phyloP scores from a whole-genome alignment of 129 eudicot genomes.

The Smallanthus sonchifolius region DNA sequence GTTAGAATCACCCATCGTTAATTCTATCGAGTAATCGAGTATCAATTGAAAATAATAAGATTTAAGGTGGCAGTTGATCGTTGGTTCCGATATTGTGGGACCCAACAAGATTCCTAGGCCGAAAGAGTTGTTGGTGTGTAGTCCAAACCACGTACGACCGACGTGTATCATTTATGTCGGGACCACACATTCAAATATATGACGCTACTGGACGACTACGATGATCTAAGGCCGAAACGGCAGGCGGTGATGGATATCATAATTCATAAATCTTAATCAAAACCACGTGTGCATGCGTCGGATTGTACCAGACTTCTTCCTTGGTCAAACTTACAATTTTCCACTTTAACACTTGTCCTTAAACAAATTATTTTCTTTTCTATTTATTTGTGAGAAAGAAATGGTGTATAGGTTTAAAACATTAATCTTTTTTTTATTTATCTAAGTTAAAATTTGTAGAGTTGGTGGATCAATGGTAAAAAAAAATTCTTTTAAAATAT shows the following conservation, averaged over 20 bases:
- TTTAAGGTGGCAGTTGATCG: slow-evolving; percentile 26
- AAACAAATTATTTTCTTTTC: too few relatives aligned
- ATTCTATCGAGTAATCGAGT: background rate
- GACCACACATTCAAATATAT: slow-evolving; percentile 21
- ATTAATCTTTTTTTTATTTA: too few relatives aligned
- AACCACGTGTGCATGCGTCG: slow-evolving; percentile 31
- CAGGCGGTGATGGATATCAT: slow-evolving; percentile 34
- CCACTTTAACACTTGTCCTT: too few relatives aligned
- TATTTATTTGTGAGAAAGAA: too few relatives aligned
- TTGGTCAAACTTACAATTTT: slow-evolving; percentile 7
- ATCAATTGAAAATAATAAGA: background rate
- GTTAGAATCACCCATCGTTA: too few relatives aligned
- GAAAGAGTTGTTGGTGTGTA: slow-evolving; percentile 7
- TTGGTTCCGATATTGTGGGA: slow-evolving; percentile 23
- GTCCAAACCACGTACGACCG: slow-evolving; percentile 19
- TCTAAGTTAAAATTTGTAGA: too few relatives aligned
- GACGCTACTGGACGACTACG: slow-evolving; percentile 32
- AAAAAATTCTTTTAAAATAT: too few relatives aligned
- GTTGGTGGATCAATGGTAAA: too few relatives aligned
- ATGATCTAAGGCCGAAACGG: slow-evolving; percentile 36
- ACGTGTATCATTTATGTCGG: slow-evolving; percentile 24
- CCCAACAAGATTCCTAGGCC: slow-evolving; percentile 29
- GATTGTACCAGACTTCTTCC: background rate
- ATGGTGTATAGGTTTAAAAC: too few relatives aligned
- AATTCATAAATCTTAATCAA: slow-evolving; percentile 9